Percentiles rank a stretch among this genome's conserved stretches.
Conservation (phyloP, 2,329 filamentous ascomycete genomes). For the Leptographium lundbergii region DNA sequence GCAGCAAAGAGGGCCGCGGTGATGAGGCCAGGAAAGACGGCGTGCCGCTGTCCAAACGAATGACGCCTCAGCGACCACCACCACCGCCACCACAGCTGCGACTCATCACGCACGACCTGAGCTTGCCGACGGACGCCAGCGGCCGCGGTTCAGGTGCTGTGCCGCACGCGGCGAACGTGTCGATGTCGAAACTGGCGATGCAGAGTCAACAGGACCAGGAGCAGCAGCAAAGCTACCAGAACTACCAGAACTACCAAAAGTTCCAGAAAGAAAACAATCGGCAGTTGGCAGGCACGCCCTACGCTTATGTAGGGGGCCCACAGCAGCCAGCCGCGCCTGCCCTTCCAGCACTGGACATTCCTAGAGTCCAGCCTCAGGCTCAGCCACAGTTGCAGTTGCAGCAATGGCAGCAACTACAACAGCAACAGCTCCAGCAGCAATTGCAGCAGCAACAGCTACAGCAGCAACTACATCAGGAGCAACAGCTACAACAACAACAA, state of each 20-base stretch:
- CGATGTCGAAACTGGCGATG: background rate
- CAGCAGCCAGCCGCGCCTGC: background rate
- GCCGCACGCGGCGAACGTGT: background rate
- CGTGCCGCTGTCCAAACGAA: background rate
- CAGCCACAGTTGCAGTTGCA: background rate
- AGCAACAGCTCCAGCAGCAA: background rate
- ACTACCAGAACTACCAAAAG: background rate
- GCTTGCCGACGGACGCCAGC: background rate
- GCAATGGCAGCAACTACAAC: background rate
- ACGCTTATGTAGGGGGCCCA: background rate
- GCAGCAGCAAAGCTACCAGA: background rate
- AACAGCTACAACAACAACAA: background rate
- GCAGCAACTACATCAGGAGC: background rate
- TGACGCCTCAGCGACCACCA: constrained; percentile 2
- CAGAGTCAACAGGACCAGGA: background rate
- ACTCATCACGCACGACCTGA: background rate
- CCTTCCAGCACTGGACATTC: background rate
- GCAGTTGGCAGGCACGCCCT: background rate
- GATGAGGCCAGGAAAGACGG: background rate
- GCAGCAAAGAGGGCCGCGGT: background rate
- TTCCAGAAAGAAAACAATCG: background rate
- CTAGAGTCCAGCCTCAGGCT: background rate
- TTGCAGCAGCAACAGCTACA: background rate
- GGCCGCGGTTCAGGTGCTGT: background rate
- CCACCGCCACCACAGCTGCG: constrained; percentile 9